Evolutionary conservation across 441 rosid species (phyloP).

Genomic region (Brassica balearica): DNA sequence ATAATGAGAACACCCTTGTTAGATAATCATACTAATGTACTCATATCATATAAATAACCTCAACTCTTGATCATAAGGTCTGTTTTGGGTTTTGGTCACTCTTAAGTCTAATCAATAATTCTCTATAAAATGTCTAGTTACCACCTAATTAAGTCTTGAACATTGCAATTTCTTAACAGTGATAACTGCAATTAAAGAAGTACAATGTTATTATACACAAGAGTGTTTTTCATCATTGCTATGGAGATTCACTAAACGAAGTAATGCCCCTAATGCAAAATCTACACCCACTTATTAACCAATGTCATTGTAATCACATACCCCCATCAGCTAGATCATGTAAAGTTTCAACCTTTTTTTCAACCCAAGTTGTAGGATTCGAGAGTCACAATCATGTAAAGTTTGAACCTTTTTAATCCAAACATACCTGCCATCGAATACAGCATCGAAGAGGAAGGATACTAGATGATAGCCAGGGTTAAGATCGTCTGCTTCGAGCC

Average conservation of each 20-base stretch:
- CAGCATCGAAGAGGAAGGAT: constrained; percentile 83
- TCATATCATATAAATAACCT: neutral
- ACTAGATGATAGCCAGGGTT: constrained; percentile 74
- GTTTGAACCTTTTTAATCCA: constrained; percentile 1
- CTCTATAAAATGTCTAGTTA: no score
- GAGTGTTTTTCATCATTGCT: neutral
- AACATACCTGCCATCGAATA: constrained; percentile 77
- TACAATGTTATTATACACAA: neutral
- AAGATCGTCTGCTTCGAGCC: constrained; percentile 60
- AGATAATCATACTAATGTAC: neutral
- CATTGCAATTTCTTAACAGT: neutral
- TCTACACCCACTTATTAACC: neutral
- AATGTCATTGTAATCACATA: neutral
- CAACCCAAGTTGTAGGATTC: neutral
- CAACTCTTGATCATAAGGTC: neutral
- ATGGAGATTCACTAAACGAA: neutral
- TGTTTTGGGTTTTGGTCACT: neutral
- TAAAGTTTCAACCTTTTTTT: constrained; percentile 1
- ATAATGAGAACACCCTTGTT: constrained; percentile 11
- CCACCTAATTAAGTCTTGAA: no score
- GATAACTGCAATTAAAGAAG: neutral
- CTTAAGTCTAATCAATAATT: neutral
- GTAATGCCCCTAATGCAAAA: neutral
- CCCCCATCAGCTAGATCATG: constrained; percentile 11
- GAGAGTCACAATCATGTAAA: constrained; percentile 3